These are phyloP conservation scores for Dysphania ambrosioides DNA, from an alignment of 148 eudicot genomes.

Conservation along the genomic window DNA sequence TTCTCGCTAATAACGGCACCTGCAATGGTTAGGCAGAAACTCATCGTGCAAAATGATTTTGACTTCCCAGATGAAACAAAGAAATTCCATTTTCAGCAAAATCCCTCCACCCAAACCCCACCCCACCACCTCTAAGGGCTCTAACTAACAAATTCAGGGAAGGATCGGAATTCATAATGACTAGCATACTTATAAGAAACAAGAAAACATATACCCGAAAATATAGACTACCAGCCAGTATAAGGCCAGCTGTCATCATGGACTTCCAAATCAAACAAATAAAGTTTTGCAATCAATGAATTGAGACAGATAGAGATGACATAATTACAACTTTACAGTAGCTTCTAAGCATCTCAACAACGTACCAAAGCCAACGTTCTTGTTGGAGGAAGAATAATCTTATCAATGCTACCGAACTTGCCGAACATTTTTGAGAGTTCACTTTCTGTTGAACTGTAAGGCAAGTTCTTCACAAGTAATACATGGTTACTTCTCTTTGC, in stretches of 20 bases:
- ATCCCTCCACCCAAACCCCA: background rate
- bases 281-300: background rate
- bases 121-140: too few relatives aligned
- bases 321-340: background rate
- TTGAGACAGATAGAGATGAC: background rate
- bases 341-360: background rate
- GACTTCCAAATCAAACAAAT: background rate
- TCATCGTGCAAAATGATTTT: background rate
- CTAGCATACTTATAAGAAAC: background rate
- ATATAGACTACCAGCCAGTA: background rate
- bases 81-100: background rate
- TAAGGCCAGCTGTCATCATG: background rate
- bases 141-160: too few relatives aligned
- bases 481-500: constrained; percentile 81
- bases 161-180: too few relatives aligned
- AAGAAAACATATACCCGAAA: background rate
- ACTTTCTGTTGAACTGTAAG: constrained; percentile 70
- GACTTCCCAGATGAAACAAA: background rate
- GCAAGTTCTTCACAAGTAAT: constrained; percentile 83
- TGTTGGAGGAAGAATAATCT: constrained; percentile 85
- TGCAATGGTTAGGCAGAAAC: background rate
- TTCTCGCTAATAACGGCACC: too few relatives aligned
- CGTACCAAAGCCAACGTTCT: constrained; percentile 87
- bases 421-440: constrained; percentile 82
- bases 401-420: constrained; percentile 82